Base-by-base conservation (phyloP, 1,284 basidiomycete genomes). In the Marasmius oreades region DNA sequence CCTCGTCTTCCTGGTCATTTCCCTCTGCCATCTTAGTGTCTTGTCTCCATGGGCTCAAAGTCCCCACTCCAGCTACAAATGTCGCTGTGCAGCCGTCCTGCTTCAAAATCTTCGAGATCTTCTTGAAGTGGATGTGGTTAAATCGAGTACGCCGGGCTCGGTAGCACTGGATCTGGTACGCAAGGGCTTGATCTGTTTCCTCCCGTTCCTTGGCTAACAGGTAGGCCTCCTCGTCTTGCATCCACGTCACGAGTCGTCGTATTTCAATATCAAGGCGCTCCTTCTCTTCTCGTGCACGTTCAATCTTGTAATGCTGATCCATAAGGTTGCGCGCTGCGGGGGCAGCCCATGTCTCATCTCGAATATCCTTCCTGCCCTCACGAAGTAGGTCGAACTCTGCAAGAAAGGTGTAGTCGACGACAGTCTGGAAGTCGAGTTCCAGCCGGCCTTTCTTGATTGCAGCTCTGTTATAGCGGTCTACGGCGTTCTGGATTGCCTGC, bases 381-480 rank as follows among this genome's bases (percentile, higher is more conserved):
- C 63, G 56, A 1, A 70, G 58, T 0, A 70, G 55, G 24, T 65
- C 65, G 37, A 70, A 66, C 33, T 70, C 61, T 7, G 61, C 60
- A 1, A 69, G 55, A 12, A 64, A 64, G 0, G 54, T 50, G 56
- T 66, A 63, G 3, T 62, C 56, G 6, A 63, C 50, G 12, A 70
- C 52, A 18, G 66, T 56, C 5, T 55, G 37, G 52, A 59, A 65
- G 2, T 53, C 10, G 12, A 68, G 61, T 16, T 22, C n/a, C 2
- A 11, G 45, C 22, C 8, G 24, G 31, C 26, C 16, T 8, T n/a
- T 14, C 11, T 23, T n/a, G 12, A 7, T 18, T 14, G 52, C 52
- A 6, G 26, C 12, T 8, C 12, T 16, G 26, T 53, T 53, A 12
- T 22, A 43, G 6, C 20, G 22, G 11, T 43, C 10, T 8, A 53